A percentile compares a stretch with the other conserved stretches of the same genome.
Evolutionary conservation across 441 rosid genomes (phyloP).

Genomic region (Eutrema salsugineum): DNA sequence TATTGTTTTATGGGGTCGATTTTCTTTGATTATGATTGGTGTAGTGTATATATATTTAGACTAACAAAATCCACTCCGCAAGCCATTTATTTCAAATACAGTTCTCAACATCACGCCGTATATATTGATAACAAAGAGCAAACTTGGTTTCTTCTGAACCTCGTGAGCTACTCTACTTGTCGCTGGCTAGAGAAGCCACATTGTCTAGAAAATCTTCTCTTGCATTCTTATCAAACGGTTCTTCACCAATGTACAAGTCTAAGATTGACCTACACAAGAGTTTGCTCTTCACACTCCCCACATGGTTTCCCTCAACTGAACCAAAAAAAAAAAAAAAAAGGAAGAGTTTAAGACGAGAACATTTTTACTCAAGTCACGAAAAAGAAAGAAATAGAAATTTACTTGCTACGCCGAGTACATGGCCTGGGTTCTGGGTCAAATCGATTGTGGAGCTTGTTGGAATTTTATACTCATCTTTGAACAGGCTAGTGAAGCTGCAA

Average conservation of each 20-base stretch:
- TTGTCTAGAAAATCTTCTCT: conserved; percentile 63
- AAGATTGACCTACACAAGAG: conserved; percentile 67
- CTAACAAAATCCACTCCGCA: background rate
- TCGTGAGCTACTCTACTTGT: conserved; percentile 33
- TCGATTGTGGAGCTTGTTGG: conserved; percentile 76
- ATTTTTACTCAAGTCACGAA: background rate
- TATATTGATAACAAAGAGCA: background rate
- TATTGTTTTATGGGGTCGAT: conserved; percentile 4
- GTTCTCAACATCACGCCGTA: background rate
- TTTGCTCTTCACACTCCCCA: conserved; percentile 79
- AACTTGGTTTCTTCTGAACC: background rate
- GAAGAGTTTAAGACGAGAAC: background rate
- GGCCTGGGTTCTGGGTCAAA: conserved; percentile 65
- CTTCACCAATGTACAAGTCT: conserved; percentile 82
- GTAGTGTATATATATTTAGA: conserved; percentile 18
- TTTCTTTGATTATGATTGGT: background rate
- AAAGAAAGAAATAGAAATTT: conserved; percentile 21
- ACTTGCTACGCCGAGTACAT: conserved; percentile 71
- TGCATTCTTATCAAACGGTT: conserved; percentile 73
- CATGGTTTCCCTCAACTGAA: conserved; percentile 79
- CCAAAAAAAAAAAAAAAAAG: background rate
- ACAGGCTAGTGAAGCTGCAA: conserved; percentile 77
- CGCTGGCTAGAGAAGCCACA: conserved; percentile 45
- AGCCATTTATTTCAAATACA: conserved; percentile 6
- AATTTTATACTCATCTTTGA: conserved; percentile 87